phyloP scores from a whole-genome alignment of 169 alveolate genomes.

The Eimeria brunetti region DNA sequence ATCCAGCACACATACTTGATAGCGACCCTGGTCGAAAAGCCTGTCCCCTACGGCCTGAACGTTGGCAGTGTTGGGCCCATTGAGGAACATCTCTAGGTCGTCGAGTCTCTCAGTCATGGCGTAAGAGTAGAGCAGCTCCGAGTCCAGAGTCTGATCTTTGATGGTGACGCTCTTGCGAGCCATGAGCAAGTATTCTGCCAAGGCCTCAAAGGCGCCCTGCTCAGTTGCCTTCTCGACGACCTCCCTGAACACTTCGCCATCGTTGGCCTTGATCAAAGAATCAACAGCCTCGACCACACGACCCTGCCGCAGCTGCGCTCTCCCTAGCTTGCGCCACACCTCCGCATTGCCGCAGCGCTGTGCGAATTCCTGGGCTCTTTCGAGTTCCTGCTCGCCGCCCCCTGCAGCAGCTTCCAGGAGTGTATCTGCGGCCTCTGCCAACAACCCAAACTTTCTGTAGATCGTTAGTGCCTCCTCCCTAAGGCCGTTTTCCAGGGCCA shows the following conservation, averaged over 20 bases:
- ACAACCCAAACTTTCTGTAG: conserved; percentile 93
- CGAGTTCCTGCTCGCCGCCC: conserved; percentile 83
- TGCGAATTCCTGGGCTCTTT: conserved; percentile 85
- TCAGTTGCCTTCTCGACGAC: conserved; percentile 81
- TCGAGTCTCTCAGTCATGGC: conserved; percentile 94
- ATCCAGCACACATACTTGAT: conserved; percentile 85
- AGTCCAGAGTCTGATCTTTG: conserved; percentile 95
- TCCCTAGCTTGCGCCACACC: conserved; percentile 97
- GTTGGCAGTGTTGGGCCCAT: conserved; percentile 93
- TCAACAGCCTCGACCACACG: conserved; percentile 96
- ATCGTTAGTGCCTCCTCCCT: conserved; percentile 97
- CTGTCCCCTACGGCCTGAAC: conserved; percentile 95
- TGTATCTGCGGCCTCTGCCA: conserved; percentile 97
- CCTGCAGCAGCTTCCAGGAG: conserved; percentile 86
- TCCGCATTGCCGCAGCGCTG: conserved; percentile 84
- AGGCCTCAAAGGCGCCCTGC: conserved; percentile 88
- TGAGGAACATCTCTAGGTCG: conserved; percentile 95
- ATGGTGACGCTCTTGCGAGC: conserved; percentile 89
- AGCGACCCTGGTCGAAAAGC: conserved; percentile 92
- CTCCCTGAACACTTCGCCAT: conserved; percentile 90
- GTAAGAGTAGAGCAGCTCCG: conserved; percentile 95
- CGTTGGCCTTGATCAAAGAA: conserved; percentile 95
- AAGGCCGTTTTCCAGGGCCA: conserved; percentile 93
- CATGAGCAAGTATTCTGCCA: conserved; percentile 94
- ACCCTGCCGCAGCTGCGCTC: conserved; percentile 94